These are phyloP conservation scores for Trichosanthes truncata DNA, from an alignment of 306 rosid species.

Conservation along the genomic window DNA sequence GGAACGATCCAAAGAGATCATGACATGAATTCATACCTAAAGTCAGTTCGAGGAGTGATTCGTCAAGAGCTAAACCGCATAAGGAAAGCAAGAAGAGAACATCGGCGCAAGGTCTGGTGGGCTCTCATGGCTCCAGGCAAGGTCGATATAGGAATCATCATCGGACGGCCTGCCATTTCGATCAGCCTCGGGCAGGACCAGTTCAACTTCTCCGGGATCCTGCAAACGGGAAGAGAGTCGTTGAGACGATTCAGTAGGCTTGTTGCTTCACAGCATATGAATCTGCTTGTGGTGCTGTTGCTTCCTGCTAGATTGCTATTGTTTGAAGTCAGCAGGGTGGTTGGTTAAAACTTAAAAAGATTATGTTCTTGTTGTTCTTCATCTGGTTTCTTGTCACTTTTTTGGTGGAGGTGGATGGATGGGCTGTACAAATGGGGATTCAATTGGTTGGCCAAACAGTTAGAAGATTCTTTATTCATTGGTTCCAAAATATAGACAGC, in stretches of 20 bases:
- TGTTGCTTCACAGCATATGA: slow-evolving; percentile 72
- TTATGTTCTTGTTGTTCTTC: not conserved
- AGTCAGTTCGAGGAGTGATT: slow-evolving; percentile 50
- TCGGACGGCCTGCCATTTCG: slow-evolving; percentile 35
- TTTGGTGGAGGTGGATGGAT: slow-evolving; percentile 12
- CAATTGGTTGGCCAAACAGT: slow-evolving; percentile 17
- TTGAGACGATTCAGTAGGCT: slow-evolving; percentile 60
- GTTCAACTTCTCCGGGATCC: slow-evolving; percentile 46
- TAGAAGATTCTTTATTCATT: slow-evolving; percentile 81
- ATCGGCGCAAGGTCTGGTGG: slow-evolving; percentile 70
- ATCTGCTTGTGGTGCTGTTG: slow-evolving; percentile 56
- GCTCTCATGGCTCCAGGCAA: slow-evolving; percentile 33
- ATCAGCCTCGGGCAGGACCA: slow-evolving; percentile 33
- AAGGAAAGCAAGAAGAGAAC: slow-evolving; percentile 54
- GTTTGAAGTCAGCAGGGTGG: slow-evolving; percentile 32
- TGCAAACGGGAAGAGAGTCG: slow-evolving; percentile 55
- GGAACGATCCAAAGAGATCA: slow-evolving; percentile 87
- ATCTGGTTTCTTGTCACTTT: not conserved
- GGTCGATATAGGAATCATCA: slow-evolving; percentile 24
- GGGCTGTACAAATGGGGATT: slow-evolving; percentile 21
- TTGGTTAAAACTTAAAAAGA: slow-evolving; percentile 4
- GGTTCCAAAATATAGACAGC: slow-evolving; percentile 15
- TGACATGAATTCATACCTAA: slow-evolving; percentile 76
- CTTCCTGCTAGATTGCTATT: slow-evolving; percentile 57
- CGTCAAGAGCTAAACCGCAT: slow-evolving; percentile 57